Evolutionary conservation across 2,329 filamentous ascomycete genomes (phyloP), one percentile per base, ranked within the genome.

Genomic region (Emmonsiellopsis sp.): DNA sequence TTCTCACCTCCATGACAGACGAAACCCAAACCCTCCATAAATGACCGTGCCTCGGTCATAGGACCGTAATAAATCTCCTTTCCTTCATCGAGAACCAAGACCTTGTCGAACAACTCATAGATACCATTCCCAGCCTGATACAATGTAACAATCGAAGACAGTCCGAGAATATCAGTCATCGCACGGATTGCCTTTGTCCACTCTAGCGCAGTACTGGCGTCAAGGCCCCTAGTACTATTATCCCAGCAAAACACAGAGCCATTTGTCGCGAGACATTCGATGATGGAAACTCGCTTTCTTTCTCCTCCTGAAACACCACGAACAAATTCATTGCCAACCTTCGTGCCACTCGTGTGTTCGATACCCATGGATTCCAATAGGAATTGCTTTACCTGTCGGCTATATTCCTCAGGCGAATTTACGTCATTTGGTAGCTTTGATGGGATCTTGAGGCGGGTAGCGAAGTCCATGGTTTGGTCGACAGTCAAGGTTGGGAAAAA

Each of bases 401-500:
- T 5, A 89, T 35, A 85, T 85, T 73, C 69, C 50, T 70, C 64
- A 16, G 35, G 32, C 13, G 34, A 42, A 34, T 13, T 30, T 20
- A 47, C 41, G 82, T 59, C 84, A 84, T 1, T 83, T 77, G 0
- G 86, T 74, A 54, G 77, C 85, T 26, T 81, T 82, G 54, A 85
- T 85, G 90, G 89, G 13, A 87, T 84, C 71, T 94, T 95, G 40
- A 84, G 87, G 63, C 93, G 86, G 3, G 94, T 73, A 0, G 90
- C 90, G 64, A 95, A 95, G 1, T 81, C 84, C 0, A 95, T 78
- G 0, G 90, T 95, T 66, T 95, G 88, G 53, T 87, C 86, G 2
- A 95, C 90, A 0, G 89, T 93, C 26, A 95, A 76, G 0, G 87
- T 93, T 0, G 90, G 81, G 61, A 90, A 85, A 61, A 95, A 89